Base-by-base conservation (phyloP, 805 yeast species). In the Yarrowia divulgata region DNA sequence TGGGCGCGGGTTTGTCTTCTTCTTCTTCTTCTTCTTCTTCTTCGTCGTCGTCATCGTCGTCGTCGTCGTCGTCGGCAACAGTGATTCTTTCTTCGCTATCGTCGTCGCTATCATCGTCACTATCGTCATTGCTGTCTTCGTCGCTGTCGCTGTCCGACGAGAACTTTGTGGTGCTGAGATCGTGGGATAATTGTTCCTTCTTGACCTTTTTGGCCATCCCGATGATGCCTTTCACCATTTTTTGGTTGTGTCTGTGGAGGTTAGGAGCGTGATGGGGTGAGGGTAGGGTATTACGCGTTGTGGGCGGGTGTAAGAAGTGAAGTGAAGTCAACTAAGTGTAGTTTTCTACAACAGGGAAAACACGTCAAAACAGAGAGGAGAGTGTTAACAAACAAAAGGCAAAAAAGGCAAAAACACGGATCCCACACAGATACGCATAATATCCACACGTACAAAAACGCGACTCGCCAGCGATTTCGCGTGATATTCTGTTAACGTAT, bases 201-300 rank as follows among this genome's bases (percentile, higher is more conserved):
- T 52, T 52, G 43, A 37, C 29, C n/a, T 35, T 35, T 10, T 12
- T 52, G 42, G 54, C 54, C 37, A 52, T 9, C n/a, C 29, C 42
- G 29, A 35, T 18, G 57, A 52, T 9, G 29, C 42, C 19, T 35
- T 43, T 42, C 3, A 35, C 58, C 58, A 52, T 49, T 10, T 23
- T 32, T 49, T 18, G n/a, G 8, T 23, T 23, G 50, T 14, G 55
- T 12, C 34, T 13, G 39, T 10, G 1, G 39, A 16, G 37, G 19
- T 13, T 6, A 23, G 18, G 37, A 29, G 18, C 37, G 35, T 7
- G 18, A 19, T 19, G 49, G 6, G 16, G 12, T 19, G 32, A 16
- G 49, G 29, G 19, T 43, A 16, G 49, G 29, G 19, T 43, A 19
- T 45, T 12, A 48, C 54, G 54, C 54, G 54, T 48, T 14, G 49